Evolutionary conservation across 176 grass and related monocot genomes (phyloP).

Genomic region (Otatea glauca): DNA sequence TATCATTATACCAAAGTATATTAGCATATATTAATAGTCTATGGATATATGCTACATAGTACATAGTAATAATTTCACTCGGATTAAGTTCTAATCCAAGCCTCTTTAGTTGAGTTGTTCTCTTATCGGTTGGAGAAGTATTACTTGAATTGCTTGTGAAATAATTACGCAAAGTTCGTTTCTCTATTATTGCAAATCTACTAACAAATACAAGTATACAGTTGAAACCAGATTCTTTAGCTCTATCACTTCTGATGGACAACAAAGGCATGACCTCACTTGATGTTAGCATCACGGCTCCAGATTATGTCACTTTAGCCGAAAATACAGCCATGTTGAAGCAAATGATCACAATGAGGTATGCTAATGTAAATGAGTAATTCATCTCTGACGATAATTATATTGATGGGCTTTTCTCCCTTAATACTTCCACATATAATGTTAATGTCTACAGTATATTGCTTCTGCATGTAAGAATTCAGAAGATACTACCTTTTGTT

Average conservation of each 20-base stretch:
- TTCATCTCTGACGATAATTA: constrained; percentile 18
- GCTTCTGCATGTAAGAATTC: constrained; percentile 3
- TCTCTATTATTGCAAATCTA: no score
- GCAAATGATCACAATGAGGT: constrained; percentile 72
- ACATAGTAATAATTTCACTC: no score
- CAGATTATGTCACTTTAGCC: constrained; percentile 64
- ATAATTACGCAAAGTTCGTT: no score
- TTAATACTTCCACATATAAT: neutral
- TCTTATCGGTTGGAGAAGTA: no score
- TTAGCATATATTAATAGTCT: no score
- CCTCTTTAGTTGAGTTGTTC: no score
- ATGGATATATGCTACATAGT: no score
- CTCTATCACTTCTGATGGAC: constrained; percentile 84
- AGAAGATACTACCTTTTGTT: neutral
- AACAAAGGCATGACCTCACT: constrained; percentile 65
- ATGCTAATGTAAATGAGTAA: constrained; percentile 23
- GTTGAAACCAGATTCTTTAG: constrained; percentile 71
- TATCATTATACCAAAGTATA: no score
- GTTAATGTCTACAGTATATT: neutral
- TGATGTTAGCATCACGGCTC: constrained; percentile 67
- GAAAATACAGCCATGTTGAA: constrained; percentile 57
- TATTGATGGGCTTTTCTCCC: neutral
- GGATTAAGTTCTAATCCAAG: no score
- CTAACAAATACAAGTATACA: no score
- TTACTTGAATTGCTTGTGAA: no score